Conservation (phyloP, 805 yeast genomes). For the Kuraishia borneana region DNA sequence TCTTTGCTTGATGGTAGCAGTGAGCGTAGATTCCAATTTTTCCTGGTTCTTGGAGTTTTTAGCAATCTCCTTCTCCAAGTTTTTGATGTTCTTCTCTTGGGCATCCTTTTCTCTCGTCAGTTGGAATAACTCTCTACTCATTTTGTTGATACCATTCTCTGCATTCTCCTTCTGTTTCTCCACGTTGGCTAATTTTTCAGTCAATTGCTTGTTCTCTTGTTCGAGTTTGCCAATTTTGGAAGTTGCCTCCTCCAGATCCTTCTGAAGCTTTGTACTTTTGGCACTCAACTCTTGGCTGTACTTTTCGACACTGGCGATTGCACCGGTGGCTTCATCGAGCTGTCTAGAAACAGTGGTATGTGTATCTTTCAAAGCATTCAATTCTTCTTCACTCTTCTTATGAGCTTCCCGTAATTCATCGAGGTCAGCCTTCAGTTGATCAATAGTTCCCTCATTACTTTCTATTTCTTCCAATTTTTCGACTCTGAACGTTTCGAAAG, state of each 20-base stretch:
- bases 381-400: constrained; percentile 14
- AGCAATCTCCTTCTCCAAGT: constrained; percentile 28
- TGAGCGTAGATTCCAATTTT: constrained; percentile 16
- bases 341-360: constrained; percentile 10
- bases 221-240: constrained; percentile 11
- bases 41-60: constrained; percentile 20
- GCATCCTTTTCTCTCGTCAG: constrained; percentile 50
- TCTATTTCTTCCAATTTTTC: constrained; percentile 8
- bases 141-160: constrained; percentile 82
- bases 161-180: constrained; percentile 33
- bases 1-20: constrained; percentile 11
- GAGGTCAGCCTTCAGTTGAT: constrained; percentile 15
- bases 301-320: constrained; percentile 13
- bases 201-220: constrained; percentile 13
- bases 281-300: constrained; percentile 20
- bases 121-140: constrained; percentile 73
- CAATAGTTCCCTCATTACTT: constrained; percentile 12
- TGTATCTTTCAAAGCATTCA: background rate
- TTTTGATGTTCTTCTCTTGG: constrained; percentile 28
- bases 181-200: constrained; percentile 16
- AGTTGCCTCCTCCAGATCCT: constrained; percentile 11
- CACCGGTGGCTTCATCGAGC: constrained; percentile 12
- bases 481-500: constrained; percentile 9
- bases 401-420: constrained; percentile 19
- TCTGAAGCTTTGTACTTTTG: constrained; percentile 12